Evolutionary conservation across 73 alveolate genomes (phyloP), one percentile per base, ranked within the genome.

Genomic region (Tetrahymena borealis): DNA sequence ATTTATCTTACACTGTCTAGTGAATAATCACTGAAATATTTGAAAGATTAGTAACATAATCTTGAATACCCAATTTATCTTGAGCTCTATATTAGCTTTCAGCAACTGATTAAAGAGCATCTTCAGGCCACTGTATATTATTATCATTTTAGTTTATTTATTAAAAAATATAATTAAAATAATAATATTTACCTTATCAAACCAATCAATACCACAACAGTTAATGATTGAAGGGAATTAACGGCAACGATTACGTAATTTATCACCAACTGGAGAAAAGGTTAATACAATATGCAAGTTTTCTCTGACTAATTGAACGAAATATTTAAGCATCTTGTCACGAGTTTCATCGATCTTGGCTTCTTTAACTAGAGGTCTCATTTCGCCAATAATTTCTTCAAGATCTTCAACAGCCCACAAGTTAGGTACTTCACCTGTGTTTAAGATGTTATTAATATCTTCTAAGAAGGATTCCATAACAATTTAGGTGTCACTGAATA

Each of bases 341-440:
- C 99, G 96, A 42, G 99, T 97, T 78, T 99, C 99, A 28, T 98
- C 99, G 92, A 96, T 97, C 90, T 98, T 98, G 12, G 99, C 99
- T 77, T 98, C 99, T 96, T 99, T 99, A 36, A 99, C 99, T 91
- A 96, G 94, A 15, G 99, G 99, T 91, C 99, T 97, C 41, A 99
- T 96, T n/a, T 97, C 97, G 90, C 97, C 98, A 39, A 99, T 98
- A 79, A 99, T 99, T 91, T 97, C 99, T 90, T 99, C 99, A 95
- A 96, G 94, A 91, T 99, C 99, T 96, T 98, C 99, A 38, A 98
- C 97, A 39, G 99, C 99, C 96, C 99, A 99, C 85, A 99, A 96
- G 96, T 99, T 99, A 2, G 99, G 99, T 39, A 99, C 99, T 97
- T 99, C 99, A 20, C 99, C 99, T 90, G 99, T 97, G 96, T 99